phyloP scores from a whole-genome alignment of 148 eudicot genomes.

The Amaranthus cruentus region DNA sequence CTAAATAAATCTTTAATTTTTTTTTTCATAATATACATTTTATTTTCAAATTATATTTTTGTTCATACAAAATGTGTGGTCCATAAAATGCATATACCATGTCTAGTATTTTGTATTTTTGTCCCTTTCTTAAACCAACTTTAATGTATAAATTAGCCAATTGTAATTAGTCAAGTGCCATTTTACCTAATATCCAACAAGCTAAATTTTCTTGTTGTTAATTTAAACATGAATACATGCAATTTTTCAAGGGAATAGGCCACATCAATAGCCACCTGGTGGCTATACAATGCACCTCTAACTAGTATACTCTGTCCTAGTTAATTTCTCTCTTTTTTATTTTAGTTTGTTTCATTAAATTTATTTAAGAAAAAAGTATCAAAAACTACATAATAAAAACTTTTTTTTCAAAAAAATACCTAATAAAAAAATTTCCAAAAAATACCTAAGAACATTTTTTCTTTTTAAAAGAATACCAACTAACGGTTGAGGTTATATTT shows the following conservation, averaged over 20 bases:
- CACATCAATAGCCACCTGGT: neutral
- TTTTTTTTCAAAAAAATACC: too few species aligned
- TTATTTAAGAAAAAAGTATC: too few species aligned
- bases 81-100: neutral
- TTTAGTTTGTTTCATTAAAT: too few species aligned
- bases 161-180: neutral
- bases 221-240: neutral
- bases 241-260: neutral
- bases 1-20: neutral
- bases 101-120: neutral
- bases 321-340: too few species aligned
- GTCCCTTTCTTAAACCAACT: slow-evolving; percentile 9
- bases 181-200: neutral
- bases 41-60: neutral
- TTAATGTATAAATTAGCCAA: neutral
- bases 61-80: slow-evolving; percentile 7
- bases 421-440: too few species aligned
- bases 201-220: neutral
- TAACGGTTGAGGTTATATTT: too few species aligned
- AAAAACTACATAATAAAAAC: too few species aligned
- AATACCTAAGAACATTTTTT: too few species aligned
- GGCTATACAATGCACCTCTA: neutral
- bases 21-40: neutral
- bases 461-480: too few species aligned
- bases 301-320: too few species aligned